Base-by-base conservation (phyloP, 257 asterid species). In the Jasminum sambac region DNA sequence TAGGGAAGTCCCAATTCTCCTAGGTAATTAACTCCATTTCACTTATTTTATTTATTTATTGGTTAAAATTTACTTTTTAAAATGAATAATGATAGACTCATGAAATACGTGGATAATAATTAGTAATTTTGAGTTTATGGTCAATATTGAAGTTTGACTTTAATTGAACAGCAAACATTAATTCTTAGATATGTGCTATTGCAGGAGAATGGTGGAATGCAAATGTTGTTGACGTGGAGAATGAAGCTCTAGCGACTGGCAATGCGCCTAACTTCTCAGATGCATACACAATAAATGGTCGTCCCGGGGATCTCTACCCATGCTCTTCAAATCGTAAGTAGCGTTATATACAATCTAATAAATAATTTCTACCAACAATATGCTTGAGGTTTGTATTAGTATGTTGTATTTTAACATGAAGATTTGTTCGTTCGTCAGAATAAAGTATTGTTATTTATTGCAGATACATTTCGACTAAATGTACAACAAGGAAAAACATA, bases 131-230 rank as follows among this genome's bases (percentile, higher is more conserved):
- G n/a, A n/a, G n/a, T n/a, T n/a, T n/a, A n/a, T n/a, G n/a, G n/a
- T n/a, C n/a, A n/a, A n/a, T n/a, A n/a, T n/a, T n/a, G n/a, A n/a
- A n/a, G n/a, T n/a, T n/a, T n/a, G n/a, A n/a, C n/a, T n/a, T n/a
- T n/a, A n/a, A n/a, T n/a, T n/a, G n/a, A n/a, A n/a, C n/a, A n/a
- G n/a, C n/a, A n/a, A n/a, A n/a, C n/a, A n/a, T n/a, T n/a, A n/a
- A n/a, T n/a, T n/a, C n/a, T n/a, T n/a, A n/a, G n/a, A 42, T 8
- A 23, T 21, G 9, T 11, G 1, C 11, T 2, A 59, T 62, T 81
- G 75, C 68, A 88, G 96, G 96, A 23, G 96, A 89, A 71, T 90
- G 90, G 89, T 90, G 95, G 95, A 87, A 87, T 63, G 92, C 85
- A 12, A 84, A 90, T 46, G 88, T 86, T 25, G 50, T 86, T 0